A percentile compares a stretch with the other conserved stretches of the same genome.
phyloP scores from a whole-genome alignment of 2,329 filamentous ascomycete species.

The Apiospora malaysiana region DNA sequence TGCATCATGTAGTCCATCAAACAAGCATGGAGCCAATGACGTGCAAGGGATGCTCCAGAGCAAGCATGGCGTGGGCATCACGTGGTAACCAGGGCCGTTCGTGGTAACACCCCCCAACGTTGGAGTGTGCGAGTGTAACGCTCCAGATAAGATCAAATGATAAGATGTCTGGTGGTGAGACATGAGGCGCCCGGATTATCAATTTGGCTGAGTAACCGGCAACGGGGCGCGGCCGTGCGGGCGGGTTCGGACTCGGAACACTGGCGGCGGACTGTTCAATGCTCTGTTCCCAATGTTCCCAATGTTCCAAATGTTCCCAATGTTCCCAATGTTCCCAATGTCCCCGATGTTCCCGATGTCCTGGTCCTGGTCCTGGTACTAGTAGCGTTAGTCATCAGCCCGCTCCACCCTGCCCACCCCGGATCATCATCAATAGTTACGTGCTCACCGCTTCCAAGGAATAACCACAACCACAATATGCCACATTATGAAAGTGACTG shows the following conservation, averaged over 20 bases:
- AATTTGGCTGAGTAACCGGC: not conserved
- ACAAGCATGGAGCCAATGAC: constrained; percentile 1
- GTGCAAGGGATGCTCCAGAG: not conserved
- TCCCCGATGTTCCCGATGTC: not conserved
- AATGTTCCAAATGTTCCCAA: not conserved
- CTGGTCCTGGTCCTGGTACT: no score
- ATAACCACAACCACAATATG: not conserved
- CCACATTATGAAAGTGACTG: not conserved
- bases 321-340: not conserved
- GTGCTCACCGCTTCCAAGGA: not conserved
- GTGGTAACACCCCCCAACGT: not conserved
- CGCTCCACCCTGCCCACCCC: not conserved
- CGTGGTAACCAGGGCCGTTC: not conserved
- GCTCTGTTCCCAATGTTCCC: not conserved
- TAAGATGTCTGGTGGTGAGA: not conserved
- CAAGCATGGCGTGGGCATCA: not conserved
- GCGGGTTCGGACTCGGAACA: not conserved
- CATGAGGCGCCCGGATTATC: not conserved
- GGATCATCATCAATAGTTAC: not conserved
- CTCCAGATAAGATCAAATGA: constrained; percentile 9
- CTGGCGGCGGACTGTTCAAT: not conserved
- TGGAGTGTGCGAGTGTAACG: not conserved
- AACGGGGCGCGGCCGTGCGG: no score
- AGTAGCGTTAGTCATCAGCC: not conserved
- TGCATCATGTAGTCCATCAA: not conserved